These are phyloP conservation scores for Maudiozyma saulgeensis DNA, from an alignment of 805 yeast genomes.

Conservation along the genomic window DNA sequence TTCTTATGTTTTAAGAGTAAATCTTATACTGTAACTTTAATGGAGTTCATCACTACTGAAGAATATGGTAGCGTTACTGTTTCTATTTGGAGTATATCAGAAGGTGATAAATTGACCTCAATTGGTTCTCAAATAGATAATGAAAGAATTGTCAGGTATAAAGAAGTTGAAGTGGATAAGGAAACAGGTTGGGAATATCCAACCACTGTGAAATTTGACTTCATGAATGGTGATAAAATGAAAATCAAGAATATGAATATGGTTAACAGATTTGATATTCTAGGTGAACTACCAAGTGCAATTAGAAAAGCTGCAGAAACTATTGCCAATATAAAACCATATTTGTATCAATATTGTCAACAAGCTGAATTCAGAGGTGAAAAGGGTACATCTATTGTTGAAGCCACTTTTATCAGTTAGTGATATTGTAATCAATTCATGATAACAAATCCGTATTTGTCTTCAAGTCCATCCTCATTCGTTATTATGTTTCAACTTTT, in stretches of 20 bases:
- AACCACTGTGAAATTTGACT: conserved; percentile 29
- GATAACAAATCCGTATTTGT: no score
- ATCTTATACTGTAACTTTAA: conserved; percentile 54
- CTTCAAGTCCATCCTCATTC: no score
- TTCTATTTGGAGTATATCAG: conserved; percentile 33
- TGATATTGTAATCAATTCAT: no score
- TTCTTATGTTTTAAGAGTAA: conserved; percentile 69
- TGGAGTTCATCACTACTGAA: conserved; percentile 80
- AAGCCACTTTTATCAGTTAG: conserved; percentile 60
- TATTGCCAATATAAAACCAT: conserved; percentile 77
- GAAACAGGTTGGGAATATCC: conserved; percentile 79
- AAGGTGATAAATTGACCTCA: conserved; percentile 44
- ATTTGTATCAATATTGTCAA: conserved; percentile 73
- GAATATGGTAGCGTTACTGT: conserved; percentile 45
- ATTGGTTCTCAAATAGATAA: conserved; percentile 45
- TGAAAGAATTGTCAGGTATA: conserved; percentile 31
- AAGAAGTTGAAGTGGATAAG: conserved; percentile 35
- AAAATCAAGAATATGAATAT: conserved; percentile 43
- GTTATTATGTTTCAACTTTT: no score
- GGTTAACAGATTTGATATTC: conserved; percentile 76
- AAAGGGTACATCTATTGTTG: conserved; percentile 59
- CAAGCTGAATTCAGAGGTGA: conserved; percentile 44
- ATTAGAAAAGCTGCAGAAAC: conserved; percentile 71
- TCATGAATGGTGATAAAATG: conserved; percentile 23
- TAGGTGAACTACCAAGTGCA: conserved; percentile 79